phyloP scores from a whole-genome alignment of 1,284 basidiomycete species.

The Rhodotorula sp. region DNA sequence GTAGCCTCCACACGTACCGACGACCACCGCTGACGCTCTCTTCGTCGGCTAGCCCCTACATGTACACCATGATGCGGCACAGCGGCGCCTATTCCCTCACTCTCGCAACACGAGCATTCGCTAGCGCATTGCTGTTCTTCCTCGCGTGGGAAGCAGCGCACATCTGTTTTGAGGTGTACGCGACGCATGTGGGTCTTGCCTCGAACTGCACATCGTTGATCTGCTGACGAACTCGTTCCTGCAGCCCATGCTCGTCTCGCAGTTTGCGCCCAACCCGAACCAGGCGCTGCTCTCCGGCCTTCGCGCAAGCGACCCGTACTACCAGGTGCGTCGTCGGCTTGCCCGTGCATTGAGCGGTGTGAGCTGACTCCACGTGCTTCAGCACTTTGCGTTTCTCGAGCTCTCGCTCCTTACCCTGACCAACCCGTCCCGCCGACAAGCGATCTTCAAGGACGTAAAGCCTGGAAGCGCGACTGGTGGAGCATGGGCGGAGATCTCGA shows the following conservation, averaged over 20 bases:
- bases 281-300: conserved; percentile 60
- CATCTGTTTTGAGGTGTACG: conserved; percentile 38
- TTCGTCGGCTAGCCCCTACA: conserved; percentile 23
- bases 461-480: conserved; percentile 48
- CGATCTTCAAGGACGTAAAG: conserved; percentile 69
- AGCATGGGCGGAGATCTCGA: conserved; percentile 63
- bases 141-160: conserved; percentile 31
- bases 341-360: accelerated
- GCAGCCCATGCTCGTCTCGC: conserved; percentile 39
- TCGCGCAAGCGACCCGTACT: conserved; percentile 46
- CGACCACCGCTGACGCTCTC: not conserved
- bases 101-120: conserved; percentile 18
- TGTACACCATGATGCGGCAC: conserved; percentile 37
- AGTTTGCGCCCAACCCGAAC: conserved; percentile 38
- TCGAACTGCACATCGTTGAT: too few species aligned
- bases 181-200: conserved; percentile 29
- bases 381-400: conserved; percentile 50
- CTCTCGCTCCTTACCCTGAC: conserved; percentile 45
- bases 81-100: conserved; percentile 37
- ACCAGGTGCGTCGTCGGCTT: conserved; percentile 42
- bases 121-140: conserved; percentile 20
- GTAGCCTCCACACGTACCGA: not conserved
- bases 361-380: not conserved
- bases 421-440: conserved; percentile 55
- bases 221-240: not conserved